Evolutionary conservation across 208 protist genomes (phyloP).

Genomic region (Trichomonas vaginalis): DNA sequence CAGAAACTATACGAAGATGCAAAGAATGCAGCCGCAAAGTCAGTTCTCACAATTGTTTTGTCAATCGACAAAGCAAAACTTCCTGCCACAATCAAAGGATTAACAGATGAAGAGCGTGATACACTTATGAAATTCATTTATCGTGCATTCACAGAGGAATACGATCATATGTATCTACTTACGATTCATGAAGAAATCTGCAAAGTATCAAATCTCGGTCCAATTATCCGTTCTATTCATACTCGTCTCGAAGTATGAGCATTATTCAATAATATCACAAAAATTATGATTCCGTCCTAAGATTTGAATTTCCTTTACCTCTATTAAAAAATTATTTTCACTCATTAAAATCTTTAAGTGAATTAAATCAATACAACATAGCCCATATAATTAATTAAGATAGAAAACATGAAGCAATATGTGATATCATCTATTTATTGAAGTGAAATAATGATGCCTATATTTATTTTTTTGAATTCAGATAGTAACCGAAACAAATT

Average conservation of each 20-base stretch:
- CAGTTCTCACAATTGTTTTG: not conserved
- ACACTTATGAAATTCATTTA: constrained; percentile 9
- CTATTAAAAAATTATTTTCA: no score
- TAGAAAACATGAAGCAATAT: no score
- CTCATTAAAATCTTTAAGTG: no score
- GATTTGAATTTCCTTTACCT: no score
- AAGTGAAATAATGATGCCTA: no score
- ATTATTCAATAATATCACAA: no score
- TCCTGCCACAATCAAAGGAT: not conserved
- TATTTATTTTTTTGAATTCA: no score
- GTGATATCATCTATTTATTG: no score
- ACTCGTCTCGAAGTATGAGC: not conserved
- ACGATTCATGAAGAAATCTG: not conserved
- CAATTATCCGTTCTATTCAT: not conserved
- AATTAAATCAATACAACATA: no score
- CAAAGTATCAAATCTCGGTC: not conserved
- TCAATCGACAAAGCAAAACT: not conserved
- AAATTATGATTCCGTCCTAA: no score
- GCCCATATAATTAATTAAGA: no score
- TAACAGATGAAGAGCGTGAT: not conserved
- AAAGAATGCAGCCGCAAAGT: not conserved
- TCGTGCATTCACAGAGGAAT: not conserved
- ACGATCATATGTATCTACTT: not conserved
- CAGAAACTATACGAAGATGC: not conserved
- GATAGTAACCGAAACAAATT: no score